Base-by-base conservation (phyloP, 129 eudicot genomes). In the Chrysanthemum makinoi region DNA sequence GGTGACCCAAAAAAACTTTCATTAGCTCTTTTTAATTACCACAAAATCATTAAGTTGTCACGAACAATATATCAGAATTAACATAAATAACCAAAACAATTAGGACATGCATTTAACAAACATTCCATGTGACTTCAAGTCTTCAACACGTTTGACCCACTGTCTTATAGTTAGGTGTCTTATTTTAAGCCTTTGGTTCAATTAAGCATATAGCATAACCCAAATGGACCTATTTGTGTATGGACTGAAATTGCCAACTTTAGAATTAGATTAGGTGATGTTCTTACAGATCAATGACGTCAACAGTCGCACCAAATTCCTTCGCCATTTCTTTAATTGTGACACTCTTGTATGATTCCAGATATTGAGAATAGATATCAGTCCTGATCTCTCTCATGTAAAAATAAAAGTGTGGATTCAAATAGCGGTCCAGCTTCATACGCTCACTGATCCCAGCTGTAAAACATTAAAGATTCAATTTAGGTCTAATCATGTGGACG, bases 281-380 rank as follows among this genome's bases (percentile, higher is more conserved):
- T 56, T 65, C 96, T 80, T 83, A 89, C 96, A 86, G 18, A 62
- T 93, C 98, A 77, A 93, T 93, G 86, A 93, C 89, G 75, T 93
- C 96, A 53, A 87, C 91, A 0, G 91, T 83, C 22, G 89, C 98
- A 39, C 98, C 98, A 82, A 93, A 93, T 0, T 95, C 95, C 77
- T 87, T 93, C 0, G 96, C 96, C 98, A 93, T 93, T n/a, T 95
- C 98, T 72, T 93, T 95, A 81, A 89, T 93, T 0, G 96, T 93
- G 44, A 93, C 96, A 77, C 98, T 93, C 77, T 93, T 93, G 88
- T 93, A 93, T 7, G 98, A 89, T 59, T 93, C 96, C 80, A 93
- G 73, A 81, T 87, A 93, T 76, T 93, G 96, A 64, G 98, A 93
- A 73, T 93, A 93, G 13, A 93, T 96, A 26, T 89, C 98, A 3